Evolutionary conservation across 768 basidiomycete genomes (phyloP).

Genomic region (Macrolepiota dolichaula): DNA sequence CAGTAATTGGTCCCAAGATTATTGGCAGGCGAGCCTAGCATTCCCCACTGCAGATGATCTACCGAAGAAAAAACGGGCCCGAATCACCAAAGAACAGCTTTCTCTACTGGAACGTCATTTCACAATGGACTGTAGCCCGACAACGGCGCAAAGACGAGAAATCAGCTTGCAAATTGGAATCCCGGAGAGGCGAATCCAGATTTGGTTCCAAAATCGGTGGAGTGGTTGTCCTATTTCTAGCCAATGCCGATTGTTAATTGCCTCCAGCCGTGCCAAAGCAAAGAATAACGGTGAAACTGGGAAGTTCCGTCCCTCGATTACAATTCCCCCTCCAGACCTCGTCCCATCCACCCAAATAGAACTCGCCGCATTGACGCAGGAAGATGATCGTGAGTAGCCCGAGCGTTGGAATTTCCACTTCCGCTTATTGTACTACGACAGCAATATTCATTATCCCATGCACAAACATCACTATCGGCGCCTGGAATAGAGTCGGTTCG

Average conservation of each 20-base stretch:
- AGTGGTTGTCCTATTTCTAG: constrained; percentile 13
- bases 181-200: constrained; percentile 85
- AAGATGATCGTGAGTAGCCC: constrained; percentile 63
- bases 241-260: constrained; percentile 6
- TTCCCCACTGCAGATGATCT: background rate
- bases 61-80: constrained; percentile 50
- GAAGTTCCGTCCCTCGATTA: constrained; percentile 31
- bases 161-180: constrained; percentile 74
- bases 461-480: constrained; percentile 69
- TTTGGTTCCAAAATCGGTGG: constrained; percentile 88
- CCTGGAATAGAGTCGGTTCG: constrained; percentile 72
- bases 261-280: constrained; percentile 72
- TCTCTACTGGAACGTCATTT: constrained; percentile 72
- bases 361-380: constrained; percentile 64
- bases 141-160: constrained; percentile 65
- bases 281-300: constrained; percentile 56
- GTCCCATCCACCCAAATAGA: constrained; percentile 54
- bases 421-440: constrained; percentile 22
- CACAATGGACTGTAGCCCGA: constrained; percentile 65
- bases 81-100: constrained; percentile 81
- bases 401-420: background rate
- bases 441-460: constrained; percentile 78
- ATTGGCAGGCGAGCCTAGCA: background rate
- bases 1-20: too few relatives aligned
- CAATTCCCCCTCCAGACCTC: constrained; percentile 47